These are phyloP conservation scores for Pisolithus tinctorius DNA, from an alignment of 768 basidiomycete species.

Conservation along the genomic window DNA sequence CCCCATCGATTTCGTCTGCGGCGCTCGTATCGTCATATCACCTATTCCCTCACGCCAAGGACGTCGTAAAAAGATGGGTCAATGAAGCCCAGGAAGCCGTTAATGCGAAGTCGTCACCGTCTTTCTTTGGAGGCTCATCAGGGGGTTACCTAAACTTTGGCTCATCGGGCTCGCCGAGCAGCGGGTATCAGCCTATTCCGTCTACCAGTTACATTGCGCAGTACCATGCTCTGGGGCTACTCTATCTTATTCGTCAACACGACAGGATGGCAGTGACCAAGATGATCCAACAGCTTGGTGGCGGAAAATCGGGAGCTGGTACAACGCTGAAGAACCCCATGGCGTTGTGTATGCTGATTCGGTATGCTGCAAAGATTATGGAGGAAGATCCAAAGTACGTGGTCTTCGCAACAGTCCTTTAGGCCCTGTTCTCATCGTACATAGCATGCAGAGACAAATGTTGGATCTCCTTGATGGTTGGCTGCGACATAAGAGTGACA, in stretches of 20 bases:
- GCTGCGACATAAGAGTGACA: conserved; percentile 97
- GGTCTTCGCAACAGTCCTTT: background rate
- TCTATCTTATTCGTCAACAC: conserved; percentile 93
- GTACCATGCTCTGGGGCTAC: conserved; percentile 91
- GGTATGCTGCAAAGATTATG: conserved; percentile 97
- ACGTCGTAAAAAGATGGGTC: conserved; percentile 98
- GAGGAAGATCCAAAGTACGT: conserved; percentile 97
- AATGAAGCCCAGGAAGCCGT: conserved; percentile 98
- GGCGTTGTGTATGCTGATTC: conserved; percentile 97
- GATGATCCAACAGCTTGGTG: conserved; percentile 97
- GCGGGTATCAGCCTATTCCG: conserved; percentile 69
- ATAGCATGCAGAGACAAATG: conserved; percentile 86
- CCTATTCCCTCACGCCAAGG: conserved; percentile 86
- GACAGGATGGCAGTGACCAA: conserved; percentile 99
- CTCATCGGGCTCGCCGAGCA: conserved; percentile 42
- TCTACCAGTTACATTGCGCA: conserved; percentile 92
- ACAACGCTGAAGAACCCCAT: conserved; percentile 90
- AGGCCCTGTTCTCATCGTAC: background rate
- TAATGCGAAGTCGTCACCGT: conserved; percentile 72
- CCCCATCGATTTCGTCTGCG: conserved; percentile 91
- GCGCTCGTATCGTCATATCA: conserved; percentile 97
- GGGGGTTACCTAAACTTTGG: conserved; percentile 74
- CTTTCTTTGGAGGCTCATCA: conserved; percentile 54
- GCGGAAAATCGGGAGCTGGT: conserved; percentile 77
- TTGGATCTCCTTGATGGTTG: conserved; percentile 90